A percentile compares a stretch with the other conserved stretches of the same genome.
phyloP scores from a whole-genome alignment of 2,329 filamentous ascomycete genomes.

The Aspergillus fumigatiaffinis region DNA sequence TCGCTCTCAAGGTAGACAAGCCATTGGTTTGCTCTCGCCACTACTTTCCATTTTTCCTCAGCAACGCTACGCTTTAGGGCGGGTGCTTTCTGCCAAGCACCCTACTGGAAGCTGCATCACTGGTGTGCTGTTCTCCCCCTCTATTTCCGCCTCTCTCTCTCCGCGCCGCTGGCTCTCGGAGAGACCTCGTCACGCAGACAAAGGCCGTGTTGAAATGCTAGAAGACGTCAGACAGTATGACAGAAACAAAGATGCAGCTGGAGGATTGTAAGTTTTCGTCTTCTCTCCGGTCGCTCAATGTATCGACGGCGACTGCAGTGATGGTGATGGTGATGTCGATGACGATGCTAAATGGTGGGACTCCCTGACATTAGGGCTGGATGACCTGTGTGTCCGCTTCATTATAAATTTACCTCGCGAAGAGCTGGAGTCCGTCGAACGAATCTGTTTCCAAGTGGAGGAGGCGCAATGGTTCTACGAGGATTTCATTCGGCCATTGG shows the following conservation, averaged over 20 bases:
- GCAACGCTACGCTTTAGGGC: slow-evolving; percentile 19
- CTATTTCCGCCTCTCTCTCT: slow-evolving; percentile 13
- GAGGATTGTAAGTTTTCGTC: slow-evolving; percentile 69
- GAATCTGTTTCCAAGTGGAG: slow-evolving; percentile 98
- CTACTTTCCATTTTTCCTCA: slow-evolving; percentile 2
- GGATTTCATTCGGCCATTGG: slow-evolving; percentile 91
- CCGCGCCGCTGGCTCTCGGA: slow-evolving; percentile 17
- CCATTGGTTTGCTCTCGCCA: slow-evolving; percentile 3
- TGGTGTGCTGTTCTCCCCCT: slow-evolving; percentile 15
- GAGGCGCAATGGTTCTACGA: slow-evolving; percentile 99
- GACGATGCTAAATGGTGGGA: slow-evolving; percentile 1
- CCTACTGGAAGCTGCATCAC: slow-evolving; percentile 25
- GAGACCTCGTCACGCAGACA: slow-evolving; percentile 18
- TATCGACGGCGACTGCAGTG: neutral
- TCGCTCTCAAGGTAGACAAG: slow-evolving; percentile 3
- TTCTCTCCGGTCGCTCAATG: neutral
- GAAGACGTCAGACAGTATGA: slow-evolving; percentile 61
- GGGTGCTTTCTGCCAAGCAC: slow-evolving; percentile 23
- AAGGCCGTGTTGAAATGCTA: slow-evolving; percentile 54
- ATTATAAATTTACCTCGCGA: slow-evolving; percentile 93
- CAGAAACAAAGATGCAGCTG: slow-evolving; percentile 74
- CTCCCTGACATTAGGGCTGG: slow-evolving; percentile 64
- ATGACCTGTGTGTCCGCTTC: slow-evolving; percentile 96
- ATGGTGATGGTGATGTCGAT: slow-evolving; percentile 20
- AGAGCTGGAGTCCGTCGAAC: slow-evolving; percentile 82